Evolutionary conservation across 805 yeast genomes (phyloP), one percentile per base, ranked within the genome.

Genomic region (Grigorovia humatica): DNA sequence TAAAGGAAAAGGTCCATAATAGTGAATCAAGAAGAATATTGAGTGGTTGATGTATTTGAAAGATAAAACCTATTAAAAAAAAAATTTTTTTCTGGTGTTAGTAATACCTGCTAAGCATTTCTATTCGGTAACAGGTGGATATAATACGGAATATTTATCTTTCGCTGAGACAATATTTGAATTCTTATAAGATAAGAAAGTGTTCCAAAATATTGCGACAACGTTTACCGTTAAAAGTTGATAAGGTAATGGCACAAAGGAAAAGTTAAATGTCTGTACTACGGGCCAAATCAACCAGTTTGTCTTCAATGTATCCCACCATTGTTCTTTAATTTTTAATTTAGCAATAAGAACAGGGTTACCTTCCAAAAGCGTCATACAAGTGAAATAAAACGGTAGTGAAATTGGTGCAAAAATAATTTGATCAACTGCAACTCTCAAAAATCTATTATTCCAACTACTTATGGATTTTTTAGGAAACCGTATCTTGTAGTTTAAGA

Each of bases 241-340:
- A 58, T 77, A 79, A 45, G 81, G 81, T 8, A 81, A 77, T 0
- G 97, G 97, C 2, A 88, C 77, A 8, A 86, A 60, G 46, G 81
- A 75, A 62, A 91, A 88, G 68, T 91, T 93, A 55, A 83, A 56
- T 51, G 81, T 61, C 68, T 93, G 98, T 55, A 93, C 85, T 0
- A 79, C 67, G 0, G 98, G 98, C 99, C 98, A 93, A 12, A 91
- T 84, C 49, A 74, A 62, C 90, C 95, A 88, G 65, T 89, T 90
- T 17, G 85, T 74, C 38, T 72, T 64, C 44, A 90, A 67, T 0
- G 96, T 89, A 4, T 76, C 74, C 82, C 81, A 70, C 79, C 80
- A 80, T 53, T 82, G 79, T 15, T 72, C 68, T 2, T 67, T 47
- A 23, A 83, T 59, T 55, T 78, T 82, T 5, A 57, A 47, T 49